Percentiles rank a stretch among this genome's conserved stretches.
Conservation (phyloP, 2,329 filamentous ascomycete species). For the Polychaeton citri region DNA sequence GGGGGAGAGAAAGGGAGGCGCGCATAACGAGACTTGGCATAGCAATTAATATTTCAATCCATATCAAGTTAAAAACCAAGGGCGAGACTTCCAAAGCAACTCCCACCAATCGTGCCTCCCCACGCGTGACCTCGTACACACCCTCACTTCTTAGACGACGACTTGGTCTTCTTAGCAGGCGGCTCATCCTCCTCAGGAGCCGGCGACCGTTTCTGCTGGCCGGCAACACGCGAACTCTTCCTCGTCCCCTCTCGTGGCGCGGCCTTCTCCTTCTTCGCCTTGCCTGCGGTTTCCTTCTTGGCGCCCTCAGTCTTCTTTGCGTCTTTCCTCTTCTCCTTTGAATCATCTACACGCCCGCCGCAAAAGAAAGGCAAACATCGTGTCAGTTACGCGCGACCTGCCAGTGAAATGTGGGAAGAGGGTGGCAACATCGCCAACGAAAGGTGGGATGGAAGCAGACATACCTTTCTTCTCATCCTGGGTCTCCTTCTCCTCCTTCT, state of each 20-base stretch:
- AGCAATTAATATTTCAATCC: no score
- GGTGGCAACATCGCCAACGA: no score
- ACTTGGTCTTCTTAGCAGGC: not conserved
- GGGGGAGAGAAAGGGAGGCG: no score
- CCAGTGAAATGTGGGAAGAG: no score
- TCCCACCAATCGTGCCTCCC: no score
- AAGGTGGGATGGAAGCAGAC: not conserved
- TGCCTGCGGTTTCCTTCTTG: no score
- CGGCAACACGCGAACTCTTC: not conserved
- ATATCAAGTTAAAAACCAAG: no score
- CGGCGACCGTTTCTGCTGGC: not conserved
- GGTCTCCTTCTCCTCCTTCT: not conserved
- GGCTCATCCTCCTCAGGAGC: not conserved
- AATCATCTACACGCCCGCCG: no score
- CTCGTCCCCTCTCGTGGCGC: not conserved
- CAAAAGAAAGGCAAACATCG: no score
- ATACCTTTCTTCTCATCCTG: not conserved
- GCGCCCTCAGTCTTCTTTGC: not conserved
- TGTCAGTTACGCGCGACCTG: no score
- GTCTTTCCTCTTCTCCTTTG: not conserved
- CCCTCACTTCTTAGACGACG: not conserved
- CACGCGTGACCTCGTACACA: not conserved
- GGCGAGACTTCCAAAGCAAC: no score
- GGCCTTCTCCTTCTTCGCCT: not conserved
- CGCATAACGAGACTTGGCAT: no score